Evolutionary conservation across 2,329 filamentous ascomycete genomes (phyloP).

Genomic region (Lachnellula occidentalis): DNA sequence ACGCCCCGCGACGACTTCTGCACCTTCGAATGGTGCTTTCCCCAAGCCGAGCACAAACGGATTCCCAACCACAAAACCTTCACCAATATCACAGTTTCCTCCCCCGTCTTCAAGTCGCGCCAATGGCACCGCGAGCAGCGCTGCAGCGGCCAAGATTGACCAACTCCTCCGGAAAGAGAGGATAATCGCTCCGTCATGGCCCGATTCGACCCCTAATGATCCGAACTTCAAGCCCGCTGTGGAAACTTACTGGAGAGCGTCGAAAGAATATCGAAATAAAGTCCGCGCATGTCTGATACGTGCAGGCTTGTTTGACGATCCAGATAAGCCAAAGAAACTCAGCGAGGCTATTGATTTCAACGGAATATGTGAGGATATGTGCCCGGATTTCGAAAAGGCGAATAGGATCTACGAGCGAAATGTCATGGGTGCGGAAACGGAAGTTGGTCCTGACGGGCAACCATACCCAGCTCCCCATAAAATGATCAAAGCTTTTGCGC

Average conservation of each 20-base stretch:
- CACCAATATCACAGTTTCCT: not conserved
- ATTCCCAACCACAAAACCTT: not conserved
- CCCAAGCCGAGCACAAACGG: not conserved
- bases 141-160: conserved; percentile 44
- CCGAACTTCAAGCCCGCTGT: conserved; percentile 28
- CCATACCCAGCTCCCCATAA: conserved; percentile 43
- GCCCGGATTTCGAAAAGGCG: conserved; percentile 60
- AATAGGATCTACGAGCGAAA: conserved; percentile 57
- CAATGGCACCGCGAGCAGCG: conserved; percentile 13
- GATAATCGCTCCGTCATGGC: conserved; percentile 15
- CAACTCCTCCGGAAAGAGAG: conserved; percentile 49
- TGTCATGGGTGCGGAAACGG: conserved; percentile 51
- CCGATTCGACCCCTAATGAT: conserved; percentile 12
- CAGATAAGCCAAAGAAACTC: conserved; percentile 55
- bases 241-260: conserved; percentile 49
- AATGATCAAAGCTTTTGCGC: conserved; percentile 64
- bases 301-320: conserved; percentile 58
- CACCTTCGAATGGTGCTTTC: not conserved
- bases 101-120: not conserved
- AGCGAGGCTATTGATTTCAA: conserved; percentile 62
- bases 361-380: conserved; percentile 65
- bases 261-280: conserved; percentile 51
- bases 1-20: not conserved
- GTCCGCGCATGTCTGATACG: conserved; percentile 53
- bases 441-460: conserved; percentile 34